phyloP scores from a whole-genome alignment of 2,329 filamentous ascomycete genomes.

The Fusarium goolgardi region DNA sequence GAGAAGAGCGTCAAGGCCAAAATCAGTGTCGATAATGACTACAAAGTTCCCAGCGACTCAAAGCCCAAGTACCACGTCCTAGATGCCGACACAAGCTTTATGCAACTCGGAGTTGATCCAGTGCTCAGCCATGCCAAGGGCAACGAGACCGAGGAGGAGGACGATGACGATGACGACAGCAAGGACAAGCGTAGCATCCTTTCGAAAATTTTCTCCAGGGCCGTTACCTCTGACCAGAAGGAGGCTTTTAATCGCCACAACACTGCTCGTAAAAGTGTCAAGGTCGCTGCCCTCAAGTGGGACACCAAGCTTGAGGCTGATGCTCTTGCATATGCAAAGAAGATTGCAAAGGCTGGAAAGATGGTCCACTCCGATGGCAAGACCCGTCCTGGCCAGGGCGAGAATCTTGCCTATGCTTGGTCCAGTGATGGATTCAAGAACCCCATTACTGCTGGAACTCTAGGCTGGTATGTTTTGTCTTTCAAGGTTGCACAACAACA shows the following conservation, averaged over 20 bases:
- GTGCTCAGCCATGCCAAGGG: neutral
- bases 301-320: slow-evolving; percentile 20
- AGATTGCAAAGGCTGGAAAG: slow-evolving; percentile 31
- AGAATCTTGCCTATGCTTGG: slow-evolving; percentile 41
- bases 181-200: slow-evolving; percentile 3
- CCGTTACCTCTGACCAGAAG: slow-evolving; percentile 32
- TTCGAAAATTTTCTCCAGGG: slow-evolving; percentile 9
- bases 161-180: neutral
- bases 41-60: neutral
- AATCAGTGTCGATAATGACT: slow-evolving; percentile 1
- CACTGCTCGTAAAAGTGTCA: slow-evolving; percentile 31
- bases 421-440: slow-evolving; percentile 20
- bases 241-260: slow-evolving; percentile 36
- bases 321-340: slow-evolving; percentile 33
- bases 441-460: slow-evolving; percentile 30
- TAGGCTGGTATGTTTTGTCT: slow-evolving; percentile 27
- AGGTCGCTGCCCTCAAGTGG: slow-evolving; percentile 31
- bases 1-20: neutral
- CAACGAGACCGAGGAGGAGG: neutral
- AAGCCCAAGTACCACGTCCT: slow-evolving; percentile 10
- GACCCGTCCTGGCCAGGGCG: slow-evolving; percentile 33
- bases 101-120: neutral
- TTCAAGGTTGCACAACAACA: fast-evolving
- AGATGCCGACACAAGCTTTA: neutral
- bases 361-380: slow-evolving; percentile 24